These are phyloP conservation scores for Apiotrichum siamense DNA, from an alignment of 1,284 basidiomycete species.

Conservation along the genomic window DNA sequence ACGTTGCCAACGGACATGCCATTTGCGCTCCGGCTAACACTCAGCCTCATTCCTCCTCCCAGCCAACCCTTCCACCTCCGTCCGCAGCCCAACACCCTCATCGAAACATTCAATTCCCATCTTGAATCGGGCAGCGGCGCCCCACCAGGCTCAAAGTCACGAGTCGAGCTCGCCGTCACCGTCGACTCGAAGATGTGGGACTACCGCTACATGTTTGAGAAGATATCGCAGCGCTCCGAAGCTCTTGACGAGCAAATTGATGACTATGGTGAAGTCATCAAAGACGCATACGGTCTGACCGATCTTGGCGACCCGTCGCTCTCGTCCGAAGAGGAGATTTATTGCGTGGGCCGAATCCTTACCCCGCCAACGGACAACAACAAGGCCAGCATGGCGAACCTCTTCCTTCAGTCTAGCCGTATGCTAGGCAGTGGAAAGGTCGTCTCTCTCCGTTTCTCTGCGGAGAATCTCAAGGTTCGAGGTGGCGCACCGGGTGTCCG, in stretches of 20 bases:
- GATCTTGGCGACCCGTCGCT: constrained; percentile 70
- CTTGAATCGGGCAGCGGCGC: constrained; percentile 21
- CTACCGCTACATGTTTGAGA: constrained; percentile 89
- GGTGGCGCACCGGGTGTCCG: constrained; percentile 59
- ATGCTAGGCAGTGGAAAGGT: constrained; percentile 66
- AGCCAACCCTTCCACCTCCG: constrained; percentile 35
- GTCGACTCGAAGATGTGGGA: constrained; percentile 33
- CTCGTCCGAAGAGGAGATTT: constrained; percentile 67
- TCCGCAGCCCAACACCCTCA: constrained; percentile 31
- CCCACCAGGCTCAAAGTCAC: constrained; percentile 15
- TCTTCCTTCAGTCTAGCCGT: constrained; percentile 75
- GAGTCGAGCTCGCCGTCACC: constrained; percentile 27
- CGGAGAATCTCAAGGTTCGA: constrained; percentile 58
- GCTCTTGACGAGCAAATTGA: constrained; percentile 78
- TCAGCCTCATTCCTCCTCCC: constrained; percentile 18
- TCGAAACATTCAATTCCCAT: constrained; percentile 46
- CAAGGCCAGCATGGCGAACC: constrained; percentile 67
- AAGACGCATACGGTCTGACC: constrained; percentile 61
- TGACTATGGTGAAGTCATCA: constrained; percentile 66
- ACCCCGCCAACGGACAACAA: constrained; percentile 57
- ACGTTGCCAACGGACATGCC: not conserved
- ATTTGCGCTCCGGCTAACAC: not conserved
- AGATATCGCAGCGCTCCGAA: constrained; percentile 71
- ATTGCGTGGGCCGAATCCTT: constrained; percentile 74
- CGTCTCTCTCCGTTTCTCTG: constrained; percentile 63